Base-by-base conservation (phyloP, 2,329 filamentous ascomycete genomes). In the Knufia fluminis region DNA sequence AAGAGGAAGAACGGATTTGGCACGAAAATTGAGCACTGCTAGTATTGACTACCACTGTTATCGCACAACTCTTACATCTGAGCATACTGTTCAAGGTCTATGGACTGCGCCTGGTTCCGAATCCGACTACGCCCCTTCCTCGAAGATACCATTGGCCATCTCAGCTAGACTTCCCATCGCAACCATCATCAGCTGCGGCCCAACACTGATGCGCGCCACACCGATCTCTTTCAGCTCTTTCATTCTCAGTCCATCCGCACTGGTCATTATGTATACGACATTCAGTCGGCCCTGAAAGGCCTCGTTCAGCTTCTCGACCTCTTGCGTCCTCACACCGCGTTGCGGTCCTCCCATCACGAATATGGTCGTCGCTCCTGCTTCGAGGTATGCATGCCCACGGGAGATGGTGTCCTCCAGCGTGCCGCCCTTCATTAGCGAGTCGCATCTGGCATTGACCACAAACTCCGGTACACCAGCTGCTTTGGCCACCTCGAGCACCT, bases 371-470 rank as follows among this genome's bases (percentile, higher is more conserved):
- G 79, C 79, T 0, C 79, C 79, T 2, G 77, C 77, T 0, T 67
- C 71, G 2, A 82, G 64, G 58, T 76, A 82, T n/a, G 71, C 72
- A 50, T 71, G 73, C 0, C 78, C 79, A 0, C 80, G 67, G 40
- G 63, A 60, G 38, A 82, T 66, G 1, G 72, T 76, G 41, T 80
- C 74, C 1, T 67, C 59, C 9, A 80, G 50, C 58, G 60, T 9
- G 48, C 61, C 41, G 61, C 71, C 57, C 8, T 48, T 33, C 2
- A 65, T 56, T 6, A 80, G 66, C 3, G 76, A 66, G 63, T 83
- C 79, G 17, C 73, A 77, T 3, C 80, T 65, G 2, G 79, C 80
- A 62, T 75, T 82, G 47, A 80, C 57, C n/a, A 72, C 75, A 54
- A 80, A 80, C 48, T 76, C 72, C 0, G 71, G 70, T 1, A 79